phyloP scores from a whole-genome alignment of 768 basidiomycete genomes.

The Boletellus emodensis region DNA sequence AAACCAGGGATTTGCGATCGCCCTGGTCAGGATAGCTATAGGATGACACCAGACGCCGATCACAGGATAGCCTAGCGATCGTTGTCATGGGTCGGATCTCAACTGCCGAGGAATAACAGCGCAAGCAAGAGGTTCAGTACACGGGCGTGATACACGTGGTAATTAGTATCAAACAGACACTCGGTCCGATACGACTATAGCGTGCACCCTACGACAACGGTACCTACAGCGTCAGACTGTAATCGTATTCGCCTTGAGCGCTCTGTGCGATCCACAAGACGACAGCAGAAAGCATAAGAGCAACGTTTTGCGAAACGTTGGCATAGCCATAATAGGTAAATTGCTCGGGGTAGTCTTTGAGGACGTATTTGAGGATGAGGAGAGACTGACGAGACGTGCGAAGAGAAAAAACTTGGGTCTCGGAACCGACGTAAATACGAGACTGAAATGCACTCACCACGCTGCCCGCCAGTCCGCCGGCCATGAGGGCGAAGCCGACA shows the following conservation, averaged over 20 bases:
- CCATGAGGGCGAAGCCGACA: slow-evolving; percentile 95
- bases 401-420: not conserved
- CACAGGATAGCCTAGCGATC: too few species aligned
- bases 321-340: slow-evolving; percentile 92
- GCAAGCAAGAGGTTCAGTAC: not conserved
- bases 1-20: too few species aligned
- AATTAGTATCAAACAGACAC: slow-evolving; percentile 8
- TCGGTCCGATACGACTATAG: slow-evolving; percentile 1
- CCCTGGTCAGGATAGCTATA: too few species aligned
- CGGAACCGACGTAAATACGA: not conserved
- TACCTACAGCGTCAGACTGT: slow-evolving; percentile 69
- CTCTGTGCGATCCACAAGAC: slow-evolving; percentile 93
- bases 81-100: not conserved
- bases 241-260: slow-evolving; percentile 85
- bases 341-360: slow-evolving; percentile 66
- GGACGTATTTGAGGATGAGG: slow-evolving; percentile 84
- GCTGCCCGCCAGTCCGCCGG: slow-evolving; percentile 95
- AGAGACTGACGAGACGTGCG: slow-evolving; percentile 56
- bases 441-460: slow-evolving; percentile 56
- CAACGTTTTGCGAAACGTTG: slow-evolving; percentile 91
- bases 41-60: too few species aligned
- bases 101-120: not conserved
- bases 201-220: not conserved
- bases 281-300: slow-evolving; percentile 78
- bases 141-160: slow-evolving; percentile 7